Base-by-base conservation (phyloP, 257 asterid species). In the Cruciata laevipes region DNA sequence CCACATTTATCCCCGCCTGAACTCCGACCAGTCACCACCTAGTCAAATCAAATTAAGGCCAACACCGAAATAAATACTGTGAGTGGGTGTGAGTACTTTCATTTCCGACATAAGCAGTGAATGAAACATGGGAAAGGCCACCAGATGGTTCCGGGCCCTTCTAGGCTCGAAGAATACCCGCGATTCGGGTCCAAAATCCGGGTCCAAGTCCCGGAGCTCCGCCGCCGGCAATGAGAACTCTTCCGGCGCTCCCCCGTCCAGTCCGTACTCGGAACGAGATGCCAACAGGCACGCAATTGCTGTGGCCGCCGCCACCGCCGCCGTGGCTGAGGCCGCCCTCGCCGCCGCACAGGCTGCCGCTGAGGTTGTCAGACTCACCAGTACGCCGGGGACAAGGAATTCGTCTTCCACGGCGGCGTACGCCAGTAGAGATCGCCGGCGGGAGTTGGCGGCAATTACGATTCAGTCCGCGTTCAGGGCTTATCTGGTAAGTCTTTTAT, bases 291-390 rank as follows among this genome's bases (percentile, higher is more conserved):
- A 90, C 47, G 99, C 99, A 2, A 85, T 90, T 70, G 97, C 96
- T n/a, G 97, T 93, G 24, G 98, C 98, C 0, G 97, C 96, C 47
- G 98, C 98, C 38, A 93, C 97, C 1, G 98, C 98, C 1, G 98
- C 89, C 5, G 98, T 91, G 27, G 96, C 98, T 4, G 97, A 93
- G 84, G 98, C 98, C 5, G 98, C 98, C 56, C 88, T 93, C 5
- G 97, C 98, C 6, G 98, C 98, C 3, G 97, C 98, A 4, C 89
- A 90, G 70, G 98, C 98, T 12, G 98, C 98, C 16, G 97, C 97
- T 1, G 90, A 86, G 81, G 98, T 93, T 6, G 96, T 90, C 42
- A 72, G 93, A 56, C 72, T 93, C 71, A 93, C 97, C 5, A 79
- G 91, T 4, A 49, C 16, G 20, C 57, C 66, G 9, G 95, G 89